Conservation (phyloP, 441 rosid species). For the Populus trichocarpa region DNA sequence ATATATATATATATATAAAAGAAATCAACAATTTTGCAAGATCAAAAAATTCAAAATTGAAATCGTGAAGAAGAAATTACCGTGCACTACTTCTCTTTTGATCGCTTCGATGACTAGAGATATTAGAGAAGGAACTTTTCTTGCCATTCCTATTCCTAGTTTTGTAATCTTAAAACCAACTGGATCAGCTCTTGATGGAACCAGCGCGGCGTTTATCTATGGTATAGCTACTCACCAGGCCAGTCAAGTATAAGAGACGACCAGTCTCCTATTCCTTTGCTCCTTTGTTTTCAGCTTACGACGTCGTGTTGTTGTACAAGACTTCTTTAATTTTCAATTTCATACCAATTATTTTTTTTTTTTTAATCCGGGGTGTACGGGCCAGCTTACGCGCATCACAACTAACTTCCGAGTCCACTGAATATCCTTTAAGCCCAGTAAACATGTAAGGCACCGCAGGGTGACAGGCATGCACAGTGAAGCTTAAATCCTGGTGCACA, state of each 20-base stretch:
- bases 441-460: too few relatives aligned
- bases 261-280: not conserved
- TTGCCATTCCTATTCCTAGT: conserved; percentile 29
- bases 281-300: not conserved
- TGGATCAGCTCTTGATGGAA: too few relatives aligned
- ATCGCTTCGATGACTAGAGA: conserved; percentile 42
- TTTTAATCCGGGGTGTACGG: too few relatives aligned
- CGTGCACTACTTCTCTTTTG: conserved; percentile 40
- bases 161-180: not conserved
- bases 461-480: too few relatives aligned
- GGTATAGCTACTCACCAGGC: not conserved
- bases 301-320: not conserved
- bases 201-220: too few relatives aligned
- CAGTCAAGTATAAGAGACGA: not conserved
- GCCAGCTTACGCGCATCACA: too few relatives aligned
- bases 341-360: too few relatives aligned
- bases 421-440: too few relatives aligned
- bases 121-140: conserved; percentile 46
- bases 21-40: not conserved
- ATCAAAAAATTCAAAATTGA: not conserved
- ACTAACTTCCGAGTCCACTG: too few relatives aligned
- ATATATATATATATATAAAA: too few relatives aligned
- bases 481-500: too few relatives aligned
- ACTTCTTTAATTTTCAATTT: too few relatives aligned
- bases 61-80: conserved; percentile 21